Evolutionary conservation across 139 green algal species (phyloP), one percentile per base, ranked within the genome.

Genomic region (Micromonas commoda): DNA sequence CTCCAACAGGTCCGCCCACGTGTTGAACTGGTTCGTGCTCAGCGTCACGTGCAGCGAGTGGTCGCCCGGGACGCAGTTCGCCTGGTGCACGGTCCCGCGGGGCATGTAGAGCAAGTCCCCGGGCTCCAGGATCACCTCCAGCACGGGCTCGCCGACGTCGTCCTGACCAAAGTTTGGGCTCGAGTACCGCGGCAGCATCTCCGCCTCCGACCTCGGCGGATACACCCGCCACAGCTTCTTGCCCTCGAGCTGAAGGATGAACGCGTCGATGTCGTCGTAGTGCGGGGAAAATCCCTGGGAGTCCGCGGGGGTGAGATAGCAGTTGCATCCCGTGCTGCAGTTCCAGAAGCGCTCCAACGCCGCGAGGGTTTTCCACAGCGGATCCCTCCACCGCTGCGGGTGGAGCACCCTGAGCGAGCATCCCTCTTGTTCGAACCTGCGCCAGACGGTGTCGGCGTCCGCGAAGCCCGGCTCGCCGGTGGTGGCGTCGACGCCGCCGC

Each of bases 21-120:
- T 87, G 72, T 86, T 85, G 23, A 71, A 71, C 75, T 92, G 86
- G 73, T 89, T 87, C 3, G 81, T 82, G 0, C 86, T 92, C 32
- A 95, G 51, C 21, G 90, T 95, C 61, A 93, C 6, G 82, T 95
- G 90, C 73, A 95, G 74, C 3, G 87, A 92, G 45, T 52, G 64
- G 39, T 85, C 84, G 0, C 53, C 29, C 3, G 23, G 57, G 64
- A 61, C 84, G 67, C 45, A 77, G 71, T 60, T 82, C 38, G 82
- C 84, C 72, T 86, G 65, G 75, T 88, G 84, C 13, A 91, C 85
- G 6, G 81, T 88, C 21, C 92, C 92, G 13, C 91, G 84, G 0
- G 92, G 92, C 82, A 97, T 76, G 84, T 95, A 97, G 71, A 97
- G 82, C 77, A 94, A 86, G 71, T 97, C 92, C 3, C 92, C 92